Conservation (phyloP, 148 eudicot species). For the Hydrangea macrophylla region DNA sequence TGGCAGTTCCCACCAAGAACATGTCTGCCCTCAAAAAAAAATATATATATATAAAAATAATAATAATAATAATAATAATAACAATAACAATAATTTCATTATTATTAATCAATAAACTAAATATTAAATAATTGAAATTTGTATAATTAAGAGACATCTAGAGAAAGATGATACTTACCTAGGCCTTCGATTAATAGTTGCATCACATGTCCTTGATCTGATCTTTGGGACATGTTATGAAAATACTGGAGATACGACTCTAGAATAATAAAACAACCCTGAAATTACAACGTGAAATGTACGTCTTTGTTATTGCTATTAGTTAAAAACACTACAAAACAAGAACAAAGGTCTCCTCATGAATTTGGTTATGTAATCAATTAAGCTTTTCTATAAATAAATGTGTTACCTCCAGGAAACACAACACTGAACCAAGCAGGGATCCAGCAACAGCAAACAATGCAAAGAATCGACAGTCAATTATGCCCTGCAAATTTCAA, state of each 20-base stretch:
- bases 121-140: no score
- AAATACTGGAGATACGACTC: slow-evolving; percentile 44
- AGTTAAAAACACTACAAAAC: no score
- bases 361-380: no score
- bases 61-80: no score
- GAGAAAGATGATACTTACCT: slow-evolving; percentile 20
- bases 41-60: no score
- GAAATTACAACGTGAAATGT: slow-evolving; percentile 14
- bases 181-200: slow-evolving; percentile 40
- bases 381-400: no score
- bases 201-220: slow-evolving; percentile 30
- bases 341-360: no score
- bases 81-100: not conserved
- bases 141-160: not conserved
- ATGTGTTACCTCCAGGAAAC: slow-evolving; percentile 48
- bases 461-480: slow-evolving; percentile 56
- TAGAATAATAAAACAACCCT: slow-evolving; percentile 43
- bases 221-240: slow-evolving; percentile 24
- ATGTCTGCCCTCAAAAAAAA: slow-evolving; percentile 58
- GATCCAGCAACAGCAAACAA: slow-evolving; percentile 53
- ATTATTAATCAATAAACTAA: no score
- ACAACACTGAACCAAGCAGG: slow-evolving; percentile 51
- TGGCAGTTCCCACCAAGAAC: slow-evolving; percentile 56
- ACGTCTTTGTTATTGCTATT: no score
- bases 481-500: slow-evolving; percentile 34